Conservation (phyloP, 2,329 filamentous ascomycete genomes). For the Teratosphaeriaceae sp. region DNA sequence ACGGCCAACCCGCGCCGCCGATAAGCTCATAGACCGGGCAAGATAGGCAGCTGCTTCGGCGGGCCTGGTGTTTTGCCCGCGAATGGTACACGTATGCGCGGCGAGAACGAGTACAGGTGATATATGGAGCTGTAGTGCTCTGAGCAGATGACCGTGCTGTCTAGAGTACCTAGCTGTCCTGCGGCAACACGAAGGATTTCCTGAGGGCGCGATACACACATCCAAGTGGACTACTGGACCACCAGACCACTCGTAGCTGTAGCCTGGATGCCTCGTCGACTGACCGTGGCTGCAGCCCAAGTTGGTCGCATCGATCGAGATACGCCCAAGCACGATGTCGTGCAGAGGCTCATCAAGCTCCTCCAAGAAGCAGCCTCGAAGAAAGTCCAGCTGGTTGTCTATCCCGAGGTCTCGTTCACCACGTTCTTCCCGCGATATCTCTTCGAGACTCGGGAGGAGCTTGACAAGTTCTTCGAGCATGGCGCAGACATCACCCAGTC, state of each 20-base stretch:
- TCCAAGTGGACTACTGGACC: too few relatives aligned
- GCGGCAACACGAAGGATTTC: too few relatives aligned
- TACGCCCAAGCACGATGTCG: conserved; percentile 36
- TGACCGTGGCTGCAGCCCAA: conserved; percentile 50
- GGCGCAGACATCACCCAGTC: conserved; percentile 37
- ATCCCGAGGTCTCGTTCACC: conserved; percentile 49
- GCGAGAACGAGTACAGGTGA: too few relatives aligned
- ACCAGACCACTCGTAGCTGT: too few relatives aligned
- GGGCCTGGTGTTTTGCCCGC: too few relatives aligned
- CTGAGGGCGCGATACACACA: too few relatives aligned
- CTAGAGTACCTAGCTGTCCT: too few relatives aligned
- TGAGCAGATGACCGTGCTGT: too few relatives aligned
- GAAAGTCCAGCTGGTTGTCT: conserved; percentile 46
- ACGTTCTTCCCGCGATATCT: conserved; percentile 52
- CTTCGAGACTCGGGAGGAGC: conserved; percentile 28
- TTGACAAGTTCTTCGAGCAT: conserved; percentile 48
- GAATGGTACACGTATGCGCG: too few relatives aligned
- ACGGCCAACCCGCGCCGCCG: background rate
- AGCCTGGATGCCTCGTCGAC: conserved; percentile 34
- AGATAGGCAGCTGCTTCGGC: conserved; percentile 1
- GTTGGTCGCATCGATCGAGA: conserved; percentile 43
- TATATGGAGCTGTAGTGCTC: background rate
- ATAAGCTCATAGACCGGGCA: background rate
- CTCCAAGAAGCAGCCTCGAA: conserved; percentile 40
- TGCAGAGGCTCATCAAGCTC: conserved; percentile 45